Evolutionary conservation across 2,329 filamentous ascomycete genomes (phyloP), one percentile per base, ranked within the genome.

Genomic region (Aspergillus bombycis): DNA sequence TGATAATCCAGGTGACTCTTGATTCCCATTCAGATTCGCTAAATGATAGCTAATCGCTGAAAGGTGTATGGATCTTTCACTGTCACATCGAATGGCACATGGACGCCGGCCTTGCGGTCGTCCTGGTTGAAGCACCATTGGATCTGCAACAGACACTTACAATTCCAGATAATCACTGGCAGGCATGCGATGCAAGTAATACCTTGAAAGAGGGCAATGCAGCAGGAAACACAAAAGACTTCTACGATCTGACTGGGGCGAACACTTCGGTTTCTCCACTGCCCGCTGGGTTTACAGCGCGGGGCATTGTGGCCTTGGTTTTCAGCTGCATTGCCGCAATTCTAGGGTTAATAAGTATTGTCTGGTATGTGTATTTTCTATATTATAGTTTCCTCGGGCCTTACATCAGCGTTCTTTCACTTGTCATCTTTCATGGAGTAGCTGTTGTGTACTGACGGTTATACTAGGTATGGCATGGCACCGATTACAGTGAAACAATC

Each of bases 11-110:
- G 52, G 52, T 55, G 28, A 26, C 26, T 28, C n/a, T 23, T 9
- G 4, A 36, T 36, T 14, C 10, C 1, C 9, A 21, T 34, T 36
- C 16, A 21, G 12, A 14, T 36, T 21, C 16, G 19, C 52, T 23
- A 16, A 16, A 5, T 36, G 30, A 12, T 54, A 1, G 19, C 28
- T 19, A 41, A 41, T 41, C 6, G 19, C 16, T n/a, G 16, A 41
- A 14, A 54, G 79, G 86, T 23, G 81, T 91, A 26, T 91, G 88
- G 88, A 76, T 91, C 4, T 91, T 93, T 79, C 91, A 93, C 77
- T 94, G 91, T 77, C 91, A 94, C 74, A 89, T 94, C 59, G 90
- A 92, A 72, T 94, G 90, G 90, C 90, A 93, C 73, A 81, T 91
- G 62, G 79, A 84, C 1, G 87, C 87, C 3, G 90, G 90, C n/a